Evolutionary conservation across 441 rosid species (phyloP).

Genomic region (California macrophylla): DNA sequence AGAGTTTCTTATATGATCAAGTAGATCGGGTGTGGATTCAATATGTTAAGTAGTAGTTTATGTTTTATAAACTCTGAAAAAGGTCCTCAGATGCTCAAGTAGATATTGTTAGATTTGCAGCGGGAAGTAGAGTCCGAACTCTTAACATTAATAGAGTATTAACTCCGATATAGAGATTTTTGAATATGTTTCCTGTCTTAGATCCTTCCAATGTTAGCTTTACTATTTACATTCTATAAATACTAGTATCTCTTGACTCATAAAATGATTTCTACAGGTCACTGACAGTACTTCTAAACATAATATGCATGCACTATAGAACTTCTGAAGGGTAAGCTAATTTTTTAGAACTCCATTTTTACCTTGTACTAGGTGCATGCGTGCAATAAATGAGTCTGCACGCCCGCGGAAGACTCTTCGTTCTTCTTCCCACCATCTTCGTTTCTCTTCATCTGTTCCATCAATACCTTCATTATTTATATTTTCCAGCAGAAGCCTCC

Average conservation of each 20-base stretch:
- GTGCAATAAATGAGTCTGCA: conserved; percentile 87
- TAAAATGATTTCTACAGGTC: conserved; percentile 20
- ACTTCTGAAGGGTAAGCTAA: conserved; percentile 10
- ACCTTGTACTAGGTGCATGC: conserved; percentile 99
- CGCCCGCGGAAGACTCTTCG: conserved; percentile 70
- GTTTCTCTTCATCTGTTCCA: conserved; percentile 34
- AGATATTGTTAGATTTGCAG: conserved; percentile 32
- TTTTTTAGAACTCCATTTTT: conserved; percentile 6
- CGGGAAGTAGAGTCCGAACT: conserved; percentile 33
- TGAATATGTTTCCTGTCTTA: conserved; percentile 19
- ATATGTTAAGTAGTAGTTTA: neutral
- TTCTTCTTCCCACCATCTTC: conserved; percentile 81
- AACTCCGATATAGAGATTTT: conserved; percentile 25
- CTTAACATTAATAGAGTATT: neutral
- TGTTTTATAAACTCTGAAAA: neutral
- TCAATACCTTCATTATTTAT: conserved; percentile 44
- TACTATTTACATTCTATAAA: neutral
- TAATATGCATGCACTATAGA: conserved; percentile 14
- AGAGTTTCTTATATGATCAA: neutral
- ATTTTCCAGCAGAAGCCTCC: conserved; percentile 82
- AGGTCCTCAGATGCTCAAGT: conserved; percentile 12
- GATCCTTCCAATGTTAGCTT: conserved; percentile 20
- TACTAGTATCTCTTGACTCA: neutral
- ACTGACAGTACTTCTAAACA: conserved; percentile 14
- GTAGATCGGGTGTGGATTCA: neutral